phyloP scores from a whole-genome alignment of 257 asterid genomes.

The Leptodermis oblonga region DNA sequence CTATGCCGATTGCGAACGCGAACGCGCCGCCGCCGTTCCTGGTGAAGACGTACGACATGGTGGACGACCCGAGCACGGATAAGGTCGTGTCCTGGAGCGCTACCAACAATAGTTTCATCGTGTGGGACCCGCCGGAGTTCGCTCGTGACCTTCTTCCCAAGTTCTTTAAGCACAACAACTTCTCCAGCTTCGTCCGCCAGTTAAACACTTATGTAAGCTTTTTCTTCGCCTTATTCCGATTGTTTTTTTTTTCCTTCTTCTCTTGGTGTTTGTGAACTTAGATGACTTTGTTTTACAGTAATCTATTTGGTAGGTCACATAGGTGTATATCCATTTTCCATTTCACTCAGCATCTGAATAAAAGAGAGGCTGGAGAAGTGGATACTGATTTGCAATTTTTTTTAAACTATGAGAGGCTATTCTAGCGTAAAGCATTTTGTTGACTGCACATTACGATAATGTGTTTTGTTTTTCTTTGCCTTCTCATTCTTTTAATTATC shows the following conservation, averaged over 20 bases:
- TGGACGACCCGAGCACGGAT: conserved; percentile 66
- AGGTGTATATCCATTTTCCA: not conserved
- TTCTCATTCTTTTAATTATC: not conserved
- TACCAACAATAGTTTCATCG: conserved; percentile 62
- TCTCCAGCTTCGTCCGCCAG: conserved; percentile 76
- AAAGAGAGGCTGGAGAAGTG: not conserved
- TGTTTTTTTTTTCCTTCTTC: too few relatives aligned
- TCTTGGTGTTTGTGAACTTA: not conserved
- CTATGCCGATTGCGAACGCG: conserved; percentile 46
- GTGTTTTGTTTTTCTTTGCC: not conserved
- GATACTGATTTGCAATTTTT: not conserved
- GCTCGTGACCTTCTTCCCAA: conserved; percentile 61
- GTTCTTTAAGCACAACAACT: conserved; percentile 76
- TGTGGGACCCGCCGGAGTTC: conserved; percentile 79
- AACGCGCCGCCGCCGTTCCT: conserved; percentile 75
- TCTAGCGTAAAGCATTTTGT: not conserved
- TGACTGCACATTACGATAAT: not conserved
- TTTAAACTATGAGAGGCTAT: not conserved
- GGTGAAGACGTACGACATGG: conserved; percentile 82
- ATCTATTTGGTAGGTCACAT: not conserved
- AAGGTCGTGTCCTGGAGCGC: conserved; percentile 70
- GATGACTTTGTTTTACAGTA: not conserved
- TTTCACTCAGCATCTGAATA: not conserved
- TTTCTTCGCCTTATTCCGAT: not conserved
- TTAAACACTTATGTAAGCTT: conserved; percentile 37